phyloP scores from a whole-genome alignment of 2,329 filamentous ascomycete genomes.

The Drechslerella coelobrocha region DNA sequence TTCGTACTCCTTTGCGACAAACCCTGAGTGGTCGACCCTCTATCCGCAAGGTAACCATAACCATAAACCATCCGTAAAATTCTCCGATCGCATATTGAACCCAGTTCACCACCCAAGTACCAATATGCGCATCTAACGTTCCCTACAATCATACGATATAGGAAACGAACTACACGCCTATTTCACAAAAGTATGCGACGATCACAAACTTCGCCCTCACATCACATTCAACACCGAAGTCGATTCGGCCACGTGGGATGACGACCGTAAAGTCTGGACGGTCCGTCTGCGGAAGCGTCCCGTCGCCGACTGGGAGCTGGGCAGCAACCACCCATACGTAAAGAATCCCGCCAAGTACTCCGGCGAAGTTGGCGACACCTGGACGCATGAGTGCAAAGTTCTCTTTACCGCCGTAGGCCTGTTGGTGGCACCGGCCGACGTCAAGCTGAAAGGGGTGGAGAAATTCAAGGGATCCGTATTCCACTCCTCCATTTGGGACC shows the following conservation, averaged over 20 bases:
- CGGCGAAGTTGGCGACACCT: slow-evolving; percentile 58
- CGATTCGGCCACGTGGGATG: slow-evolving; percentile 63
- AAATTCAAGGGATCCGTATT: slow-evolving; percentile 65
- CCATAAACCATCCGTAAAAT: not conserved
- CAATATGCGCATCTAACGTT: not conserved
- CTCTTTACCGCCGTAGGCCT: slow-evolving; percentile 65
- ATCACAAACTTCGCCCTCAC: slow-evolving; percentile 65
- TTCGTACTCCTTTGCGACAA: slow-evolving; percentile 66
- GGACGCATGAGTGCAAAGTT: slow-evolving; percentile 63
- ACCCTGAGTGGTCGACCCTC: slow-evolving; percentile 63
- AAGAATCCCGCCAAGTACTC: slow-evolving; percentile 51
- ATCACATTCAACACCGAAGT: slow-evolving; percentile 68
- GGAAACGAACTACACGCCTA: slow-evolving; percentile 64
- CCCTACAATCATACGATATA: slow-evolving; percentile 27
- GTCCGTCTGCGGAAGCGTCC: slow-evolving; percentile 63
- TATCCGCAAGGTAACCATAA: slow-evolving; percentile 57
- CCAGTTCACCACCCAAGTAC: not conserved
- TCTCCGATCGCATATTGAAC: not conserved
- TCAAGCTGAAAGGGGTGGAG: slow-evolving; percentile 64
- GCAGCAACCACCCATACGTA: slow-evolving; percentile 57
- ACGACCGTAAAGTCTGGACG: slow-evolving; percentile 65
- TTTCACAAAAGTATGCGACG: slow-evolving; percentile 64
- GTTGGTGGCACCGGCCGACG: slow-evolving; percentile 64
- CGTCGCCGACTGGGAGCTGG: slow-evolving; percentile 65
- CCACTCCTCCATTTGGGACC: slow-evolving; percentile 66